phyloP scores from a whole-genome alignment of 2,329 filamentous ascomycete species.

The Exutisphaerella laricina region DNA sequence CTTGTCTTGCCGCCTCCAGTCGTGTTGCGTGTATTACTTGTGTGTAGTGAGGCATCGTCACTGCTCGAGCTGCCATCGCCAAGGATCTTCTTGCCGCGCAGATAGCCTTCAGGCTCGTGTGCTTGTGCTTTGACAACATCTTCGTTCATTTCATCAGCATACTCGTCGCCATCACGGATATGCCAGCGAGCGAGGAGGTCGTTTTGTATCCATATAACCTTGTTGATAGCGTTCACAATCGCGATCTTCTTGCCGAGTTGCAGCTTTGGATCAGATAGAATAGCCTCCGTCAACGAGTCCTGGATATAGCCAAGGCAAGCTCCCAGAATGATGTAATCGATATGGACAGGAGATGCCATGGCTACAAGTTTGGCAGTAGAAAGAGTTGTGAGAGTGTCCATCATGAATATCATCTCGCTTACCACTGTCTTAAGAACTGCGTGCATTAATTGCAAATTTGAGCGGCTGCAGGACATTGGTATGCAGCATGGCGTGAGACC shows the following conservation, averaged over 20 bases:
- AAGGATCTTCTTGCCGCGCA: conserved; percentile 11
- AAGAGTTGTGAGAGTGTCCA: no score
- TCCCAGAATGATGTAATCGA: conserved; percentile 77
- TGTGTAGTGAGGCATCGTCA: conserved; percentile 9
- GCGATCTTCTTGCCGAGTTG: conserved; percentile 63
- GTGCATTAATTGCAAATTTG: not conserved
- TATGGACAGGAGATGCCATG: no score
- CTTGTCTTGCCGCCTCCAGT: conserved; percentile 15
- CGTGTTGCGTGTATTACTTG: conserved; percentile 11
- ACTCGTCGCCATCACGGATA: conserved; percentile 6
- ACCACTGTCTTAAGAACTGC: not conserved
- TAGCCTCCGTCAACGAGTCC: conserved; percentile 69
- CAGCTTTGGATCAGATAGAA: conserved; percentile 65
- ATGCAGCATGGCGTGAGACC: conserved; percentile 4
- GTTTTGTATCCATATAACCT: conserved; percentile 85
- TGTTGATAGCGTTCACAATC: conserved; percentile 68
- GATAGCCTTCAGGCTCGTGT: conserved; percentile 23
- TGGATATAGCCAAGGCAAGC: conserved; percentile 68
- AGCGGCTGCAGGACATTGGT: not conserved
- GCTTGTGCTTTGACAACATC: not conserved
- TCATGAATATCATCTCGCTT: no score
- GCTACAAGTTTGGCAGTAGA: no score
- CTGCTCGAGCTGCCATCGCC: conserved; percentile 1
- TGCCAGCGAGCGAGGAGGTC: conserved; percentile 83
- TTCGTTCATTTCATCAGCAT: not conserved